phyloP scores from a whole-genome alignment of 306 rosid genomes.

The Cucurbita maxima region DNA sequence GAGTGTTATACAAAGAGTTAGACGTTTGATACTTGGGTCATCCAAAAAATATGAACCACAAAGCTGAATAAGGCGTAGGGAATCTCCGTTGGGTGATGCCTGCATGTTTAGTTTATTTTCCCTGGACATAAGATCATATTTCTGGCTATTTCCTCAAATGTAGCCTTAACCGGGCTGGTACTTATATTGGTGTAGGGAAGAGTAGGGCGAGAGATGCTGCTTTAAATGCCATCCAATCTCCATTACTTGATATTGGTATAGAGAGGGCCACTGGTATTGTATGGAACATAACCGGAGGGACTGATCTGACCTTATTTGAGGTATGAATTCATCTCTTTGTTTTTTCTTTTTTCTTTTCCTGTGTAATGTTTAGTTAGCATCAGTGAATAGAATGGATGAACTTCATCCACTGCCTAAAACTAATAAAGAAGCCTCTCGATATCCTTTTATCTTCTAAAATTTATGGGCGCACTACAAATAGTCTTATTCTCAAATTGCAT shows the following conservation, averaged over 20 bases:
- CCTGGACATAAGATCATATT: neutral
- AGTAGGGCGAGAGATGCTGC: constrained; percentile 99
- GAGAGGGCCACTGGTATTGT: constrained; percentile 99
- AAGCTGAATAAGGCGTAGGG: neutral
- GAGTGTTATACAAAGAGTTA: neutral
- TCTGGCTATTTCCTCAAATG: neutral
- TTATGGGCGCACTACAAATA: neutral
- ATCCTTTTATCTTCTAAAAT: neutral
- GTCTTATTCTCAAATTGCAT: neutral
- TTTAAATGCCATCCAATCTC: constrained; percentile 95
- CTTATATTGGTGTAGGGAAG: constrained; percentile 52
- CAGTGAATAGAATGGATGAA: neutral
- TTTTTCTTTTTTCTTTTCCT: neutral
- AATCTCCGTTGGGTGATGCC: neutral
- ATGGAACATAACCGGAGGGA: constrained; percentile 99
- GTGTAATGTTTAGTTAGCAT: neutral
- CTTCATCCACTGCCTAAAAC: neutral
- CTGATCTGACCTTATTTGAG: constrained; percentile 88
- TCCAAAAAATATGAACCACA: neutral
- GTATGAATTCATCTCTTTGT: constrained; percentile 16
- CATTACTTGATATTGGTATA: constrained; percentile 88
- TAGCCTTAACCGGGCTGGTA: constrained; percentile 6
- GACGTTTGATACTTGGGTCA: neutral
- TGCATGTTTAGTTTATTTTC: neutral
- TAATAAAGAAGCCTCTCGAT: neutral